Conservation (phyloP, 495 filamentous ascomycete species). For the Neurospora terricola region DNA sequence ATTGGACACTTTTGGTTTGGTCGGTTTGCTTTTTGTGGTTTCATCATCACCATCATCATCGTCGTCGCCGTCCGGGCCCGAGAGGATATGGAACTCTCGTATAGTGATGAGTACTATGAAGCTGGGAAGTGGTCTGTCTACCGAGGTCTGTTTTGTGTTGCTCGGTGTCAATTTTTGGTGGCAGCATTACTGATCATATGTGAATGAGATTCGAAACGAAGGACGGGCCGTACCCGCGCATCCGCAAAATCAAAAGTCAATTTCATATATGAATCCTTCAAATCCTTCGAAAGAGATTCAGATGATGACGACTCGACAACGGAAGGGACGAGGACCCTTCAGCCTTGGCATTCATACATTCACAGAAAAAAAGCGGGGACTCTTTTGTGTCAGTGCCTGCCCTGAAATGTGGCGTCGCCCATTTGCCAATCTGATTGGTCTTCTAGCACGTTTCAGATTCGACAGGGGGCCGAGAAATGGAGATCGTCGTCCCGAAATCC, state of each 20-base stretch:
- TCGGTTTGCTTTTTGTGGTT: too few species aligned
- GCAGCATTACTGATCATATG: neutral
- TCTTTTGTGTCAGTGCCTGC: neutral
- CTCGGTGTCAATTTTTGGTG: neutral
- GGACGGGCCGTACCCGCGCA: neutral
- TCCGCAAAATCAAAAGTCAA: neutral
- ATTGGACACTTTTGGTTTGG: too few species aligned
- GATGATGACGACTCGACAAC: neutral
- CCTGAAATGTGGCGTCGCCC: neutral
- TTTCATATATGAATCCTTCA: neutral
- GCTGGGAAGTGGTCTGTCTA: neutral
- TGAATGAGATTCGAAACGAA: neutral
- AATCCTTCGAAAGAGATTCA: neutral
- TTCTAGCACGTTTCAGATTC: slow-evolving; percentile 15
- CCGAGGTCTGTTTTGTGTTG: neutral
- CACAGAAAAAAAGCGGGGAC: neutral
- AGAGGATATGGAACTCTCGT: neutral
- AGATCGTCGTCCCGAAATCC: slow-evolving; percentile 7
- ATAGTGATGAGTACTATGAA: neutral
- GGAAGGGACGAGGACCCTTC: neutral
- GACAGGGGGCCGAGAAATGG: slow-evolving; percentile 7
- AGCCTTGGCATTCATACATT: neutral
- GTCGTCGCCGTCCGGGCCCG: neutral
- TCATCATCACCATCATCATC: too few species aligned
- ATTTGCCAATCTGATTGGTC: slow-evolving; percentile 3